A percentile compares a stretch with the other conserved stretches of the same genome.
phyloP scores from a whole-genome alignment of 768 basidiomycete genomes.

The Collybia sordida region DNA sequence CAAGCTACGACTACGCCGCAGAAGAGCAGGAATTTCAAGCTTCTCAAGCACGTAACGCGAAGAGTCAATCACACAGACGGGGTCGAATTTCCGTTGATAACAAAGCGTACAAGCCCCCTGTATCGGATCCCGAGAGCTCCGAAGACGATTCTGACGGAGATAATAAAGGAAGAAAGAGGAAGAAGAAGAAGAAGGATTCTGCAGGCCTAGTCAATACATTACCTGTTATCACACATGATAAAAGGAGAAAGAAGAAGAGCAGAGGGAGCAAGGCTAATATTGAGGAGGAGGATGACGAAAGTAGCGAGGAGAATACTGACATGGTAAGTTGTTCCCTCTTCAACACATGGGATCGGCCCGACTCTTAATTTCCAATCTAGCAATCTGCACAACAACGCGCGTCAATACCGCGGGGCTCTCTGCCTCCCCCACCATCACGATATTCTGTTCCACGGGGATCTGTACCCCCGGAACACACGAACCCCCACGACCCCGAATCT shows the following conservation, averaged over 20 bases:
- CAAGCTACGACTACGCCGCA: slow-evolving; percentile 76
- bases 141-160: slow-evolving; percentile 59
- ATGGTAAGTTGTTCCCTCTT: slow-evolving; percentile 30
- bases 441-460: slow-evolving; percentile 36
- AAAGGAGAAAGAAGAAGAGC: slow-evolving; percentile 52
- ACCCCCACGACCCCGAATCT: slow-evolving; percentile 28
- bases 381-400: slow-evolving; percentile 27
- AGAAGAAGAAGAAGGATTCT: slow-evolving; percentile 52
- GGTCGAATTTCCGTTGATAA: slow-evolving; percentile 75
- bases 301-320: slow-evolving; percentile 38
- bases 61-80: slow-evolving; percentile 39
- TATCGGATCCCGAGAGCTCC: slow-evolving; percentile 61
- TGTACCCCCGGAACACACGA: slow-evolving; percentile 36
- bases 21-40: slow-evolving; percentile 69
- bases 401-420: slow-evolving; percentile 36
- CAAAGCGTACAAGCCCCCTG: slow-evolving; percentile 74
- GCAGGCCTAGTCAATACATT: slow-evolving; percentile 65
- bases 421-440: slow-evolving; percentile 34
- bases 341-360: not conserved
- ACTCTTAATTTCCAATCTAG: slow-evolving; percentile 10
- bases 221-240: slow-evolving; percentile 67
- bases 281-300: slow-evolving; percentile 49
- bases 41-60: slow-evolving; percentile 22
- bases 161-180: slow-evolving; percentile 52
- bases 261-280: slow-evolving; percentile 43